Evolutionary conservation across 495 filamentous ascomycete species (phyloP).

Genomic region (Aspergillus saccharolyticus): DNA sequence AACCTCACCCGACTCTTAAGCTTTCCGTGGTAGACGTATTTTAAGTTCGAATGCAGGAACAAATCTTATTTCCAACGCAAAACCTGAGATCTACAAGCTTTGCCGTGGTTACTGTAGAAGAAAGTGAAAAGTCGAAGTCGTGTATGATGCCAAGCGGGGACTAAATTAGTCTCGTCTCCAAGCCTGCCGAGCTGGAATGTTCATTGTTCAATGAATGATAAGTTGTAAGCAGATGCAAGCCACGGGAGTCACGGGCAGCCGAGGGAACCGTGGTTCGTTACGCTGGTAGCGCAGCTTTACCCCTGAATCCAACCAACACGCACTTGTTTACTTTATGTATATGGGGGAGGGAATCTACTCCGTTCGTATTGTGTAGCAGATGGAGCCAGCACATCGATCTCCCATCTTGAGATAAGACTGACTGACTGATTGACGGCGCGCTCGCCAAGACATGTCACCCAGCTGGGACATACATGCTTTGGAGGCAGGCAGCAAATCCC

Average conservation of each 20-base stretch:
- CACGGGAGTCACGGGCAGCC: slow-evolving; percentile 7
- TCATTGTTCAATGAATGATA: too few relatives aligned
- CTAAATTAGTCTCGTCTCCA: too few relatives aligned
- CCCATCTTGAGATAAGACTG: background rate
- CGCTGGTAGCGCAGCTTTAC: slow-evolving; percentile 18
- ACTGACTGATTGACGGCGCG: background rate
- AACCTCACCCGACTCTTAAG: background rate
- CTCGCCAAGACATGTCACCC: background rate
- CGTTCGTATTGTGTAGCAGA: too few relatives aligned
- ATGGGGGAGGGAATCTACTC: slow-evolving; percentile 5
- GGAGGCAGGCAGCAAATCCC: background rate
- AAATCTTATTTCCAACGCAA: background rate
- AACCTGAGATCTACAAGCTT: background rate
- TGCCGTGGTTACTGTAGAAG: too few relatives aligned
- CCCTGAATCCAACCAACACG: slow-evolving; percentile 22
- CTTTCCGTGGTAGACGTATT: background rate
- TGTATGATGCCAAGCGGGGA: too few relatives aligned
- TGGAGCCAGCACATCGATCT: background rate
- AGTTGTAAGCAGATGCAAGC: background rate
- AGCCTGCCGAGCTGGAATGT: background rate
- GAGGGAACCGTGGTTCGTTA: slow-evolving; percentile 32
- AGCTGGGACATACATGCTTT: background rate
- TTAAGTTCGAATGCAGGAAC: background rate
- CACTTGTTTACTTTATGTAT: slow-evolving; percentile 16
- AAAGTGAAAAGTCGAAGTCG: too few relatives aligned